These are phyloP conservation scores for Phytophthora parvispora DNA, from an alignment of 352 stramenopile species.

Conservation along the genomic window DNA sequence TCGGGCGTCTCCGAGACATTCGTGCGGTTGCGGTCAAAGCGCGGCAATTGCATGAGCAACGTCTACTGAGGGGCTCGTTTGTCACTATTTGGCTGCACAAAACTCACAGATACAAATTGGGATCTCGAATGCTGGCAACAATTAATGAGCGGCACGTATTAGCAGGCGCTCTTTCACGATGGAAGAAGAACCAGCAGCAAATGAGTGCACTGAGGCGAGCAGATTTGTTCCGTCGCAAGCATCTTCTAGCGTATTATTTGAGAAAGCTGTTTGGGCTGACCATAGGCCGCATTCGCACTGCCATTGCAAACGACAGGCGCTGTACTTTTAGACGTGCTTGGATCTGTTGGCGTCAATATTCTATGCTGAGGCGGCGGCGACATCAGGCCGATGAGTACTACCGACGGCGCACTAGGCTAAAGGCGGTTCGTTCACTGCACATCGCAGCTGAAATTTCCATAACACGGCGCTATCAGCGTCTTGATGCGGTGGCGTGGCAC, in stretches of 20 bases:
- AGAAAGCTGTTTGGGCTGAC: slow-evolving; percentile 8
- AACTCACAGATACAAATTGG: slow-evolving; percentile 23
- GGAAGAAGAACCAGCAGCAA: slow-evolving; percentile 16
- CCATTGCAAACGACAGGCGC: slow-evolving; percentile 12
- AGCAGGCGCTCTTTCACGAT: slow-evolving; percentile 4
- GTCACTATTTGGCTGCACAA: slow-evolving; percentile 29
- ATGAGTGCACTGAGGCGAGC: slow-evolving; percentile 6
- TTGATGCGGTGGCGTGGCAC: slow-evolving; percentile 35
- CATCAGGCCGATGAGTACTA: slow-evolving; percentile 22
- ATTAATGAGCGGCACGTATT: slow-evolving; percentile 14
- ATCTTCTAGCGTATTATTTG: slow-evolving; percentile 10
- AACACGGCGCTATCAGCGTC: neutral
- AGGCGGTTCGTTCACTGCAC: slow-evolving; percentile 19
- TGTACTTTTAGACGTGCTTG: slow-evolving; percentile 6
- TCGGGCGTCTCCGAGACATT: neutral
- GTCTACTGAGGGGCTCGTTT: slow-evolving; percentile 12
- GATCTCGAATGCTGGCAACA: neutral
- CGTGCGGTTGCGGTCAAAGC: slow-evolving; percentile 1
- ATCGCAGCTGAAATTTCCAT: slow-evolving; percentile 5
- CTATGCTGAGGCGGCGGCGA: slow-evolving; percentile 6
- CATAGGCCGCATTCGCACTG: slow-evolving; percentile 6
- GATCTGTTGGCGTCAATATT: slow-evolving; percentile 13
- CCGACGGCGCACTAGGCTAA: slow-evolving; percentile 9
- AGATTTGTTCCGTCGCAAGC: slow-evolving; percentile 4
- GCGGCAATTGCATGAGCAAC: neutral